Base-by-base conservation (phyloP, 352 stramenopile genomes). In the Globisporangium spinosum region DNA sequence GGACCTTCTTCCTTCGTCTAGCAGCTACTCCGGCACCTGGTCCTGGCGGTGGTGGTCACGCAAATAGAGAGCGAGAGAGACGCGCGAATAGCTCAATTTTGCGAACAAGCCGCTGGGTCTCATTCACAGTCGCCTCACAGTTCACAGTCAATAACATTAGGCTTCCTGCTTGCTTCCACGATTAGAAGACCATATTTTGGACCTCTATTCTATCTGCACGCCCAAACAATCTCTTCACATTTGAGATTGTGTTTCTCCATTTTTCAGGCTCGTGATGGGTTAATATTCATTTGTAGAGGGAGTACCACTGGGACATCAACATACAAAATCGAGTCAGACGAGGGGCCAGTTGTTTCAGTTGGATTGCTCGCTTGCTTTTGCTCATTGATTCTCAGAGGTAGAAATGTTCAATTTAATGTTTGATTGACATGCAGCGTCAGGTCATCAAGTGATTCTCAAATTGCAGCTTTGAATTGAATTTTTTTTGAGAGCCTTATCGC, bases 41-140 rank as follows among this genome's bases (percentile, higher is more conserved):
- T 7, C 17, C 8, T 56, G 55, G 54, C 3, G 15, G 56, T n/a
- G 56, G 56, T 32, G 43, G 43, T 8, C 43, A 12, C 56, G 17
- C 56, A 62, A 62, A 49, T 62, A 62, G 56, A 62, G 43, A 51
- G 43, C 43, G 17, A 51, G 4, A 51, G 43, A 51, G 43, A 51
- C 17, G 43, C 17, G 32, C 56, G n/a, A 61, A 29, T 20, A 25
- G 55, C 29, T 60, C 55, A 17, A 38, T 59, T 20, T 38, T 25
- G 54, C 54, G 32, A 47, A 47, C 55, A 23, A 47, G 20, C 38
- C 2, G 38, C 40, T 23, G 43, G 43, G 43, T 51, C 43, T 51
- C 55, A 43, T 20, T n/a, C 55, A 45, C 43, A 51, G 43, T 51
- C 43, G 17, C 22, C 43, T 32, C 29, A 4, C 29, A 32, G 29